These are phyloP conservation scores for Brasilioporus rufonigricans DNA, from an alignment of 768 basidiomycete species.

Conservation along the genomic window DNA sequence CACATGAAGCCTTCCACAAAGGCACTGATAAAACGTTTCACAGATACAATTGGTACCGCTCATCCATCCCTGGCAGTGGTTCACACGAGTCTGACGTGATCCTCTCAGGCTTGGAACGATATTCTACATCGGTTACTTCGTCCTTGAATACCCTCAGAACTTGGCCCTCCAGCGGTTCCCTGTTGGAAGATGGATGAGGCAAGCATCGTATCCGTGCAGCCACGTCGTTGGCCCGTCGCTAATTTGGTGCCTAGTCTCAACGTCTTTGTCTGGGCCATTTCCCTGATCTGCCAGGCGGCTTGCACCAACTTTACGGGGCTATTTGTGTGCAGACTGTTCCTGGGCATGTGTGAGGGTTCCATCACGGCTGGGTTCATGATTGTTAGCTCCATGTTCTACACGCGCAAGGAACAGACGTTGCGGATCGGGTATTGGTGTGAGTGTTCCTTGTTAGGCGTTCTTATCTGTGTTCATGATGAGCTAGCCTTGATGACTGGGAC, in stretches of 20 bases:
- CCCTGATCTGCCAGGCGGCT: constrained; percentile 61
- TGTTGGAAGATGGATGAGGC: constrained; percentile 83
- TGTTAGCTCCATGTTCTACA: constrained; percentile 77
- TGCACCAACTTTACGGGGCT: constrained; percentile 68
- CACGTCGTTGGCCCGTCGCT: neutral
- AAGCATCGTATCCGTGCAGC: constrained; percentile 4
- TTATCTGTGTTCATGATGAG: neutral
- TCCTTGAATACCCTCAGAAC: constrained; percentile 76
- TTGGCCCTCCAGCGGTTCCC: constrained; percentile 69
- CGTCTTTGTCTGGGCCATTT: constrained; percentile 64
- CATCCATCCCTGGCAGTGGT: neutral
- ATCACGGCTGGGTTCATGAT: constrained; percentile 78
- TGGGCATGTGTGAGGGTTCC: constrained; percentile 71
- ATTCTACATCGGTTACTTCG: constrained; percentile 68
- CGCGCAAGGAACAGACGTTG: constrained; percentile 63
- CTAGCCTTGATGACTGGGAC: constrained; percentile 75
- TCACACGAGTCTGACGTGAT: neutral
- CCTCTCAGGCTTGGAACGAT: constrained; percentile 67
- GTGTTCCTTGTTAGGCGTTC: constrained; percentile 20
- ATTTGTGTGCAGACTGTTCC: constrained; percentile 58
- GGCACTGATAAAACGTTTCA: neutral
- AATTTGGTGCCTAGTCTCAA: constrained; percentile 44
- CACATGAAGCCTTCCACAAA: neutral
- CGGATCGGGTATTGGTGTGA: constrained; percentile 77
- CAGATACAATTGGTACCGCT: constrained; percentile 63